Evolutionary conservation across 2,329 filamentous ascomycete genomes (phyloP).

Genomic region (Nakataea oryzae): DNA sequence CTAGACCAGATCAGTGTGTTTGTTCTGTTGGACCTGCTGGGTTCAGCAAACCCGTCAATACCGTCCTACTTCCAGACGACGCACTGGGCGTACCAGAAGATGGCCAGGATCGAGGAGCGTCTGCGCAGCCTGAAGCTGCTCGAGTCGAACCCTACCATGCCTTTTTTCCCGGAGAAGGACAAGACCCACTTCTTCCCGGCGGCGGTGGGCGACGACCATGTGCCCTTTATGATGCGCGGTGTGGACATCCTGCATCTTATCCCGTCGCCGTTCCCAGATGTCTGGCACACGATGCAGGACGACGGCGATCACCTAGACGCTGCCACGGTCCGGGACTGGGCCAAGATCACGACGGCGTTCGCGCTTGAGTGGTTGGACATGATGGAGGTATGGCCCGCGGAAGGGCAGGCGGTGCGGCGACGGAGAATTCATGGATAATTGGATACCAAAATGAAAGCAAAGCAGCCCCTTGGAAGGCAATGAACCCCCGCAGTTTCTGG

Average conservation of each 20-base stretch:
- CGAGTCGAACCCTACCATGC: slow-evolving; percentile 35
- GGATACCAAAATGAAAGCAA: neutral
- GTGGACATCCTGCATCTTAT: slow-evolving; percentile 71
- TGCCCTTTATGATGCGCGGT: slow-evolving; percentile 66
- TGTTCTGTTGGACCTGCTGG: slow-evolving; percentile 83
- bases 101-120: slow-evolving; percentile 65
- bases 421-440: neutral
- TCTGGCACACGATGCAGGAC: slow-evolving; percentile 65
- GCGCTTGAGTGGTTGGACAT: slow-evolving; percentile 72
- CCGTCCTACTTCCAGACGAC: slow-evolving; percentile 85
- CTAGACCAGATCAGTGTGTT: slow-evolving; percentile 70
- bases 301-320: slow-evolving; percentile 64
- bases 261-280: slow-evolving; percentile 55
- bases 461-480: neutral
- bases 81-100: slow-evolving; percentile 80
- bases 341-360: slow-evolving; percentile 62
- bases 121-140: slow-evolving; percentile 58
- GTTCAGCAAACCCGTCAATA: slow-evolving; percentile 54
- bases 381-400: slow-evolving; percentile 23
- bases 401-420: neutral
- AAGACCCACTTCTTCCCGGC: slow-evolving; percentile 38
- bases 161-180: slow-evolving; percentile 14
- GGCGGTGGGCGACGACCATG: slow-evolving; percentile 59
- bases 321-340: slow-evolving; percentile 66
- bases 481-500: neutral